A percentile compares a stretch with the other conserved stretches of the same genome.
These are phyloP conservation scores for Phascolomyces articulosus DNA, from an alignment of 371 early-diverging fungal species.

Conservation along the genomic window DNA sequence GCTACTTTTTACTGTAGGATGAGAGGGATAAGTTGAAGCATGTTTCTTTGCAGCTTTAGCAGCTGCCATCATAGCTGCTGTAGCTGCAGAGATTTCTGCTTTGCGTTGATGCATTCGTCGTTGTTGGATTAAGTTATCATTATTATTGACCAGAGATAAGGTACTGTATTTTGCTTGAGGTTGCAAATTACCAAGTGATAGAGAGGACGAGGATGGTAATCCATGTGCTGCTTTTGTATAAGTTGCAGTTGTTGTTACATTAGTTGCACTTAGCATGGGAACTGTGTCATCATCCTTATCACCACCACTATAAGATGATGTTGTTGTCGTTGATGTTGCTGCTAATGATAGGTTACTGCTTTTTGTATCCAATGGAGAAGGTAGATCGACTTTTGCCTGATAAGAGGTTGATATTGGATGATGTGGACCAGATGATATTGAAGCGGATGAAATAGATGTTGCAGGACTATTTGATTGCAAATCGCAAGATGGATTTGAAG, in stretches of 20 bases:
- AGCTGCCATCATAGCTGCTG: constrained; percentile 25
- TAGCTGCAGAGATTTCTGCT: constrained; percentile 23
- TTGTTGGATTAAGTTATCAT: not conserved
- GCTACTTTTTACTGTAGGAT: not conserved
- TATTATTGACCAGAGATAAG: not conserved
- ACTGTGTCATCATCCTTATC: not conserved
- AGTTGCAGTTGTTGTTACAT: too few species aligned
- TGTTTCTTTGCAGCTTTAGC: constrained; percentile 18
- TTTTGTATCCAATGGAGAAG: not conserved
- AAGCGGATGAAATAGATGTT: not conserved
- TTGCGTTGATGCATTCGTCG: constrained; percentile 14
- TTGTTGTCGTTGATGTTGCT: not conserved
- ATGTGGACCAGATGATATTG: not conserved
- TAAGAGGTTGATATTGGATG: not conserved
- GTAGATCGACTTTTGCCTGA: not conserved
- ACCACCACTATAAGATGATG: too few species aligned
- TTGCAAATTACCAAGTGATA: not conserved
- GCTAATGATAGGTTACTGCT: not conserved
- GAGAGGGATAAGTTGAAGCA: constrained; percentile 1
- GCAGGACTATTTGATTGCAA: not conserved
- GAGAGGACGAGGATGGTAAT: not conserved
- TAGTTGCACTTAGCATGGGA: too few species aligned
- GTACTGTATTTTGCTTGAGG: not conserved
- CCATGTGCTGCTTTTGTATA: not conserved
- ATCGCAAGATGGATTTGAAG: constrained; percentile 5